Percentiles rank a stretch among this genome's conserved stretches.
phyloP scores from a whole-genome alignment of 495 filamentous ascomycete species.

The Apodospora peruviana region DNA sequence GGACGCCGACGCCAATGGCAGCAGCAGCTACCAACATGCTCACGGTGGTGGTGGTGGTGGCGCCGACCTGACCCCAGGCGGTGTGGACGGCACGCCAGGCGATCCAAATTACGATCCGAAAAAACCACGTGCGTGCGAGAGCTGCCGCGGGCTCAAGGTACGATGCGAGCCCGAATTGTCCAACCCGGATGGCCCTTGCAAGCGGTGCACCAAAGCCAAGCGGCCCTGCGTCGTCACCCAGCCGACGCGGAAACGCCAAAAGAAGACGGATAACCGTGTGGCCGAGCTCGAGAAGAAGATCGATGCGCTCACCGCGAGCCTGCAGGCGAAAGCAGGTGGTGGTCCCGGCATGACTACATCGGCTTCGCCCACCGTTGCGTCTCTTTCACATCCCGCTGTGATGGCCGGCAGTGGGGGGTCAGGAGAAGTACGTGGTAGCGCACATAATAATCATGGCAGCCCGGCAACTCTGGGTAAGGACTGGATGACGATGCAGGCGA shows the following conservation, averaged over 20 bases:
- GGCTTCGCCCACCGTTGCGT: background rate
- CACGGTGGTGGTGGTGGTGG: too few species aligned
- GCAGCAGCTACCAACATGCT: background rate
- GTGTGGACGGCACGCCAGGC: slow-evolving; percentile 14
- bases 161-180: slow-evolving; percentile 72
- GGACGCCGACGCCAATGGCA: background rate
- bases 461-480: background rate
- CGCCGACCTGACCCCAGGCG: slow-evolving; percentile 2
- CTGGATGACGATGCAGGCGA: too few species aligned
- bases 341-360: background rate
- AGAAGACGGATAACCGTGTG: slow-evolving; percentile 88
- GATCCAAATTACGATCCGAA: slow-evolving; percentile 56
- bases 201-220: slow-evolving; percentile 78
- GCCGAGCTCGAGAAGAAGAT: slow-evolving; percentile 94
- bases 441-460: background rate
- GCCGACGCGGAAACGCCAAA: slow-evolving; percentile 81
- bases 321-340: slow-evolving; percentile 53
- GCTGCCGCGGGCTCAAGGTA: slow-evolving; percentile 85
- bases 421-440: too few species aligned
- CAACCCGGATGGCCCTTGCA: slow-evolving; percentile 64
- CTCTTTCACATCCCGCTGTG: background rate
- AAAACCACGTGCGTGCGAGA: slow-evolving; percentile 85
- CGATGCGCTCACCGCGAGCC: slow-evolving; percentile 73
- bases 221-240: slow-evolving; percentile 75
- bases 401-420: background rate